Evolutionary conservation across 768 basidiomycete genomes (phyloP), one percentile per base, ranked within the genome.

Genomic region (Tricholoma furcatifolium): DNA sequence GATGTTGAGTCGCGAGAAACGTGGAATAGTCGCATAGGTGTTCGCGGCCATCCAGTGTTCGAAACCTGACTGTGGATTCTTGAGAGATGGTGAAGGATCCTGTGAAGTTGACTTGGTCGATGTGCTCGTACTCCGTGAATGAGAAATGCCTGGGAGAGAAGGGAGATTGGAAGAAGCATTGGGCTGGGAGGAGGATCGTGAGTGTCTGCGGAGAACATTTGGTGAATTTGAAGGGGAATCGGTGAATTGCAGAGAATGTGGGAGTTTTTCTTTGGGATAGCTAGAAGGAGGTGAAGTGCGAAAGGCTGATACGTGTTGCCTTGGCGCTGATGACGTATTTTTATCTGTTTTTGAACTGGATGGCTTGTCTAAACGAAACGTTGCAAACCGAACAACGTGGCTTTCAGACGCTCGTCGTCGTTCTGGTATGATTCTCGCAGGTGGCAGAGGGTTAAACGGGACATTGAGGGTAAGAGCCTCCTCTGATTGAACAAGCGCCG

Each of bases 1-100:
- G 9, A 78, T 60, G 12, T 71, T 65, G 31, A 74, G 63, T 4
- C 76, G 67, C 30, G 70, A 66, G 59, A 79, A 79, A 21, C 66
- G 67, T 4, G 78, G 78, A 1, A 68, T 74, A 6, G 57, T 60
- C 6, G 61, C 66, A 53, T 71, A 75, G 1, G 70, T 53, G 40
- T 65, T 68, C 27, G 65, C 31, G n/a, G 71, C 61, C 47, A 74
- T 63, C 75, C 75, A 77, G 48, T 70, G 65, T 17, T 70, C 62
- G 32, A 51, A 47, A n/a, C 41, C 47, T 6, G 34, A 30, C 17
- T 31, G 17, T 50, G 58, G 38, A 20, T 17, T 51, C 11, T 53
- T 42, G 8, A 49, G 38, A 31, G 62, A 53, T 17, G 44, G 47
- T 32, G 54, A 51, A 27, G 43, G 18, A 11, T 6, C 40, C 15